Evolutionary conservation across 768 basidiomycete genomes (phyloP).

Genomic region (Auriscalpium microsporum): DNA sequence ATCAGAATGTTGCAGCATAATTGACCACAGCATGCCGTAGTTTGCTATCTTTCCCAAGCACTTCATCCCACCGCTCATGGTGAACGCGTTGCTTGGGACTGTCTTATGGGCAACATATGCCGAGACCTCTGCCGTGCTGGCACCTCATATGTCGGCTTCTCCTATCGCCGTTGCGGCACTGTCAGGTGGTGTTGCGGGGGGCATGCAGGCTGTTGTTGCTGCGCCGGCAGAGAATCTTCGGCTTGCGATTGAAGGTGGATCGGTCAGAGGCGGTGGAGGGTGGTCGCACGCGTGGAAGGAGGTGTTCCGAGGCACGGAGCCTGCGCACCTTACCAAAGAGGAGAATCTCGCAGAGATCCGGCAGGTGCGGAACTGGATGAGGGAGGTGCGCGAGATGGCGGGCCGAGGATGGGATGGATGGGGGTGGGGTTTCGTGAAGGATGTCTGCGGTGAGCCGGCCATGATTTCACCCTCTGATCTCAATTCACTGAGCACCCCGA

Average conservation of each 20-base stretch:
- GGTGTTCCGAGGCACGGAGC: constrained; percentile 50
- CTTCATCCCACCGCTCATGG: constrained; percentile 67
- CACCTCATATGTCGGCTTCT: constrained; percentile 32
- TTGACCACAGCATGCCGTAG: constrained; percentile 24
- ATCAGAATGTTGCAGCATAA: background rate
- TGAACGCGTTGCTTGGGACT: constrained; percentile 63
- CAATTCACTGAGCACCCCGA: background rate
- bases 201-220: constrained; percentile 59
- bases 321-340: constrained; percentile 23
- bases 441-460: constrained; percentile 46
- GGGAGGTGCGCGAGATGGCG: constrained; percentile 69
- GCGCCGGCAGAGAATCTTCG: constrained; percentile 74
- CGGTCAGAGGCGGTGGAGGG: constrained; percentile 34
- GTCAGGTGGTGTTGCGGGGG: constrained; percentile 62
- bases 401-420: constrained; percentile 77
- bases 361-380: constrained; percentile 66
- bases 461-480: background rate
- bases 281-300: constrained; percentile 79
- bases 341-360: constrained; percentile 49
- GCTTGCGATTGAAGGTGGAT: constrained; percentile 56
- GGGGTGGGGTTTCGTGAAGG: constrained; percentile 72
- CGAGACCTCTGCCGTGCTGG: constrained; percentile 37
- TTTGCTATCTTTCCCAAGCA: constrained; percentile 59
- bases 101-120: constrained; percentile 68
- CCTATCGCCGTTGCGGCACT: constrained; percentile 44